Evolutionary conservation across 805 yeast genomes (phyloP), one percentile per base, ranked within the genome.

Genomic region (Candida nonsorbophila): DNA sequence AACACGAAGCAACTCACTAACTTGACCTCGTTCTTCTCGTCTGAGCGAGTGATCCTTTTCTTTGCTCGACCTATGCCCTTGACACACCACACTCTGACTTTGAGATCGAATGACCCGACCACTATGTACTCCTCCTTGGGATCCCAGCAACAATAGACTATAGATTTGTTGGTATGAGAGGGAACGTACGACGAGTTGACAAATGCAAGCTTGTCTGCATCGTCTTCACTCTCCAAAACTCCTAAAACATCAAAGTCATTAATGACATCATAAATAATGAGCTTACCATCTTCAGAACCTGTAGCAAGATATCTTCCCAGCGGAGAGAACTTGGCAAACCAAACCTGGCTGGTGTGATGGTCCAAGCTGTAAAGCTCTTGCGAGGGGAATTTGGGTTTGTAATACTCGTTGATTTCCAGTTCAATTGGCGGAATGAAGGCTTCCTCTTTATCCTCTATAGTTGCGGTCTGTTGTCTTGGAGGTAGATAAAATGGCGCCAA

Each of bases 321-420:
- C 25, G 86, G 83, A 5, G 92, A 80, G 47, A 84, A 87, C 33
- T 73, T 72, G 9, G 82, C 67, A 47, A 67, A 81, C 97, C 97
- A 88, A 8, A 85, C 90, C 51, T 88, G 95, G 46, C 79, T 76
- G 1, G 58, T 52, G 45, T 84, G 92, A 24, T 66, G 61, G 1
- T 55, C 40, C 5, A 83, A 53, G 0, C 69, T 64, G 32, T 66
- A 63, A 8, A 71, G 46, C 3, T 72, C 51, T 3, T 57, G 58
- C 13, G 63, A 63, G 1, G 86, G 85, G 36, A 74, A 70, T 22
- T 51, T 43, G 12, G 37, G 33, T 26, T 40, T 41, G 25, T 40
- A 47, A 18, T 29, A 33, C 6, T 38, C 36, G 22, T 42, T 33
- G 6, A 40, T 22, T 21, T 30, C 33, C 5, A 33, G 25, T 4